These are phyloP conservation scores for Lolium multiflorum DNA, from an alignment of 176 grass and related monocot genomes.

Conservation along the genomic window DNA sequence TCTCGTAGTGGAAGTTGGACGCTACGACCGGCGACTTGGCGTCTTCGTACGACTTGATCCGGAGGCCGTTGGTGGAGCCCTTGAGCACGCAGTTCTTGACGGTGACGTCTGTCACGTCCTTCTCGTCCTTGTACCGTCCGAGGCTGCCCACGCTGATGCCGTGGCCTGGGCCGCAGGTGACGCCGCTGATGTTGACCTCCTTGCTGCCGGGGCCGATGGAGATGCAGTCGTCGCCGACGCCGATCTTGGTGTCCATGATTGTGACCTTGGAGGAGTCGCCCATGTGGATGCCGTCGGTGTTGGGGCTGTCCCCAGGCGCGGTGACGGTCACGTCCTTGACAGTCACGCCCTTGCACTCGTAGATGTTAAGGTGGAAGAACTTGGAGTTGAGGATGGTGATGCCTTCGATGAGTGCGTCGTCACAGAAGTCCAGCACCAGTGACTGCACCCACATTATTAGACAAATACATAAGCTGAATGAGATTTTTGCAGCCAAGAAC, in stretches of 20 bases:
- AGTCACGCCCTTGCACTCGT: conserved; percentile 42
- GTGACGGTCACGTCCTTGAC: conserved; percentile 38
- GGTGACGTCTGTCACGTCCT: conserved; percentile 60
- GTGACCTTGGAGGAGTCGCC: conserved; percentile 53
- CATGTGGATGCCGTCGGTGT: conserved; percentile 42
- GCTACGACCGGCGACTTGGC: conserved; percentile 15
- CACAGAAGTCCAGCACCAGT: conserved; percentile 55
- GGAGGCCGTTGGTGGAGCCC: conserved; percentile 55
- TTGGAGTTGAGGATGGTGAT: conserved; percentile 59
- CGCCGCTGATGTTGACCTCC: conserved; percentile 50
- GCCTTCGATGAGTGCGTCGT: conserved; percentile 32
- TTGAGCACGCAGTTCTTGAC: conserved; percentile 65
- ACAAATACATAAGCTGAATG: no score
- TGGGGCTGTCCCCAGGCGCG: conserved; percentile 14
- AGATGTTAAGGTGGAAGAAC: conserved; percentile 80
- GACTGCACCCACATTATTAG: conserved; percentile 30
- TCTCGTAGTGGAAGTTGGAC: conserved; percentile 58
- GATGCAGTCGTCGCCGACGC: conserved; percentile 69
- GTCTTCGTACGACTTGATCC: conserved; percentile 73
- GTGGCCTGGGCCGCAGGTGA: conserved; percentile 72
- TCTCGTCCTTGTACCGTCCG: conserved; percentile 66
- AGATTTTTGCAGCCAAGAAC: neutral
- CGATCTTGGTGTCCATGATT: conserved; percentile 56
- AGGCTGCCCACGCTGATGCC: conserved; percentile 78
- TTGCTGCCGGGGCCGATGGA: conserved; percentile 57